These are phyloP conservation scores for Magnaporthiopsis rhizophila DNA, from an alignment of 2,329 filamentous ascomycete genomes.

Conservation along the genomic window DNA sequence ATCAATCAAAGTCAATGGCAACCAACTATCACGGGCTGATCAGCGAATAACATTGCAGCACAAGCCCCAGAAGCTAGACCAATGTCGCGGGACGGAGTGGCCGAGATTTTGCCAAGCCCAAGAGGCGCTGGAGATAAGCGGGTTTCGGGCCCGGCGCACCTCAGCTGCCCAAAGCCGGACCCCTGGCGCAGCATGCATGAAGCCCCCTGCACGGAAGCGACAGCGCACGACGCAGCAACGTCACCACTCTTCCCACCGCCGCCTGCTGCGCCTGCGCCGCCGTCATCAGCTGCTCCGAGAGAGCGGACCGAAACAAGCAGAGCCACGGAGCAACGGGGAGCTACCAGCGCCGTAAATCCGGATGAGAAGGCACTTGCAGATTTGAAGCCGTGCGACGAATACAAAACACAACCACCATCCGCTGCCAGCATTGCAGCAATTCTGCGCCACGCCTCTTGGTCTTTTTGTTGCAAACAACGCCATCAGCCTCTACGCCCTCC, in stretches of 20 bases:
- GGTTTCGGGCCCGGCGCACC: neutral
- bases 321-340: neutral
- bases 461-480: neutral
- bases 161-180: neutral
- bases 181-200: neutral
- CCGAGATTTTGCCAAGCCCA: neutral
- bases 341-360: neutral
- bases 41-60: neutral
- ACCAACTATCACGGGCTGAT: neutral
- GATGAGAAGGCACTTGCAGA: neutral
- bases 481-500: neutral
- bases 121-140: neutral
- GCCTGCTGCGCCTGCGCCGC: no score
- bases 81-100: neutral
- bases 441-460: neutral
- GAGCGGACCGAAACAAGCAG: neutral
- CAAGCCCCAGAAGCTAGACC: neutral
- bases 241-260: neutral
- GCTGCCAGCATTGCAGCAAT: constrained; percentile 8
- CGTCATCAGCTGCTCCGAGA: neutral
- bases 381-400: neutral
- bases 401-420: neutral
- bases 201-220: neutral
- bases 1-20: neutral
- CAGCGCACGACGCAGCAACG: neutral